A percentile compares a stretch with the other conserved stretches of the same genome.
These are phyloP conservation scores for Cryptococcus sp. DNA, from an alignment of 1,284 basidiomycete species.

Conservation along the genomic window DNA sequence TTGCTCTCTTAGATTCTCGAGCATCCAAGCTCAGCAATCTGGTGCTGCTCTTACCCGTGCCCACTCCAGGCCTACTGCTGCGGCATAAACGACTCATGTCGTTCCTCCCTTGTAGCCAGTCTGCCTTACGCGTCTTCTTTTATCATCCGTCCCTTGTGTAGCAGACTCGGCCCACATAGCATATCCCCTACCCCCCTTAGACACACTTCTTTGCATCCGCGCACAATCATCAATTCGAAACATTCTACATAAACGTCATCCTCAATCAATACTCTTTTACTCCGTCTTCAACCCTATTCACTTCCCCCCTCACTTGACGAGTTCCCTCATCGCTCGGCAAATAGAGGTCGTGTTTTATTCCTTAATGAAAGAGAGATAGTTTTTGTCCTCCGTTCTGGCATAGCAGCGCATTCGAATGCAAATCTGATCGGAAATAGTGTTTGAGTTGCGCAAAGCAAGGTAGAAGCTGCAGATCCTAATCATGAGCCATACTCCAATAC, in stretches of 20 bases:
- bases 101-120: slow-evolving; percentile 2
- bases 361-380: slow-evolving; percentile 8
- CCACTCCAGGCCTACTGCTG: slow-evolving; percentile 21
- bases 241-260: not conserved
- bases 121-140: not conserved
- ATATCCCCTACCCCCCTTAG: not conserved
- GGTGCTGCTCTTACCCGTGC: slow-evolving; percentile 47
- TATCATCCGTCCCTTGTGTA: slow-evolving; percentile 1
- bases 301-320: slow-evolving; percentile 2
- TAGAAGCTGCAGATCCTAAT: no score
- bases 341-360: slow-evolving; percentile 7
- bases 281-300: slow-evolving; percentile 4
- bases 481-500: no score
- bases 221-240: no score
- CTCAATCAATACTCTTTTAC: not conserved
- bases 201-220: slow-evolving; percentile 9
- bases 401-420: slow-evolving; percentile 19
- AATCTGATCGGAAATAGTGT: slow-evolving; percentile 16
- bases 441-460: not conserved
- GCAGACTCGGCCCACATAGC: slow-evolving; percentile 5
- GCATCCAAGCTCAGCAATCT: slow-evolving; percentile 54
- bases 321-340: not conserved
- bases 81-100: slow-evolving; percentile 14
- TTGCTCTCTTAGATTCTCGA: slow-evolving; percentile 42
- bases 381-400: slow-evolving; percentile 12